A percentile compares a stretch with the other conserved stretches of the same genome.
Conservation (phyloP, 345 rosid genomes). For the Acer saccharum region DNA sequence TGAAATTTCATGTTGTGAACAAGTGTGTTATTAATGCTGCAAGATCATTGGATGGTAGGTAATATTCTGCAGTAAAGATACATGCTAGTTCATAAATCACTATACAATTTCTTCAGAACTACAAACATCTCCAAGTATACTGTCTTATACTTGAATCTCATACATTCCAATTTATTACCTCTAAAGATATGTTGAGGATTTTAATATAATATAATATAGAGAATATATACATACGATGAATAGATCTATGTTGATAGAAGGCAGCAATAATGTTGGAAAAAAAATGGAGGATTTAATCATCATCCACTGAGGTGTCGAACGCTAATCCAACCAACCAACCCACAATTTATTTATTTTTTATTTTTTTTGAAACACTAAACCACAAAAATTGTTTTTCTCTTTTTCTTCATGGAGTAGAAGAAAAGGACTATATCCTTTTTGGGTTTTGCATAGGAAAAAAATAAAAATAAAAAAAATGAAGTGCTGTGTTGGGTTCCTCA, state of each 20-base stretch:
- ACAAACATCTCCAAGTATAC: background rate
- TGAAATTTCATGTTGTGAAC: too few relatives aligned
- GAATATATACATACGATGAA: slow-evolving; percentile 2
- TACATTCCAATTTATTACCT: too few relatives aligned
- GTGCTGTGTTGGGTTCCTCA: slow-evolving; percentile 27
- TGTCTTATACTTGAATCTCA: background rate
- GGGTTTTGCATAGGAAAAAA: background rate
- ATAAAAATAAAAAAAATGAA: background rate
- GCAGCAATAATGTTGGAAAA: slow-evolving; percentile 3
- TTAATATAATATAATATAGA: background rate
- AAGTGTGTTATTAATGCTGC: too few relatives aligned
- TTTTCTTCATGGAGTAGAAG: background rate
- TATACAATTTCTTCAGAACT: background rate
- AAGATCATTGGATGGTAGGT: too few relatives aligned
- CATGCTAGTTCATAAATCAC: too few relatives aligned
- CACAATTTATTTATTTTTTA: background rate
- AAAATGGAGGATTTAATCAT: slow-evolving; percentile 16
- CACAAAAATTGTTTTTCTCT: background rate
- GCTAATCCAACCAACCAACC: background rate
- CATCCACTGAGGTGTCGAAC: slow-evolving; percentile 10
- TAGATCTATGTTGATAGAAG: background rate
- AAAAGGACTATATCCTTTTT: slow-evolving; percentile 19
- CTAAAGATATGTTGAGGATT: too few relatives aligned
- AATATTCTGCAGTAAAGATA: too few relatives aligned
- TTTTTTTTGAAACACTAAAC: background rate